These are phyloP conservation scores for Mycena sp. DNA, from an alignment of 1,284 basidiomycete genomes.

Conservation along the genomic window DNA sequence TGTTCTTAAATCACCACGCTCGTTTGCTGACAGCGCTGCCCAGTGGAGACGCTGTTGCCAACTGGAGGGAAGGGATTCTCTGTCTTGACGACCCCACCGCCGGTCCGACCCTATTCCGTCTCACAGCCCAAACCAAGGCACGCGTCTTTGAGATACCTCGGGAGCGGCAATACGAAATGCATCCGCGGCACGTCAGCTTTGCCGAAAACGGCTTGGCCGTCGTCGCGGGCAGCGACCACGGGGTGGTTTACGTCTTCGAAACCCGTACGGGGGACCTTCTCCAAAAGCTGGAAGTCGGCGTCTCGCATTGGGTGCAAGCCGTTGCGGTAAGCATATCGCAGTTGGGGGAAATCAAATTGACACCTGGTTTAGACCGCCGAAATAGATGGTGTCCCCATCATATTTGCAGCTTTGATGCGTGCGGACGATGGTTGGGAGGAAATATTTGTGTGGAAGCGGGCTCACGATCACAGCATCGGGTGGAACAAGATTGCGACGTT, in stretches of 20 bases:
- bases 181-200: conserved; percentile 2
- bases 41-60: conserved; percentile 1
- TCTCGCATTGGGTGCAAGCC: conserved; percentile 4
- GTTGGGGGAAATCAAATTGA: background rate
- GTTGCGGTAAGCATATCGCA: background rate
- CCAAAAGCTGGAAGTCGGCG: background rate
- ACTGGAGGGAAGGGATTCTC: conserved; percentile 4
- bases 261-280: background rate
- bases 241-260: no score
- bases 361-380: background rate
- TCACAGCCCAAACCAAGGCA: background rate
- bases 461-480: background rate
- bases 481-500: background rate
- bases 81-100: background rate
- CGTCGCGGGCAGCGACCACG: conserved; percentile 7
- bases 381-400: background rate
- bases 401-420: conserved; percentile 6
- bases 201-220: background rate
- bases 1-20: background rate
- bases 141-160: background rate
- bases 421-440: background rate
- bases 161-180: background rate
- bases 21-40: background rate
- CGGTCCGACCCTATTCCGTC: conserved; percentile 5
- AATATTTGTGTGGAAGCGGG: conserved; percentile 8